A percentile compares a stretch with the other conserved stretches of the same genome.
phyloP scores from a whole-genome alignment of 2,329 filamentous ascomycete species.

The Mariannaea elegans region DNA sequence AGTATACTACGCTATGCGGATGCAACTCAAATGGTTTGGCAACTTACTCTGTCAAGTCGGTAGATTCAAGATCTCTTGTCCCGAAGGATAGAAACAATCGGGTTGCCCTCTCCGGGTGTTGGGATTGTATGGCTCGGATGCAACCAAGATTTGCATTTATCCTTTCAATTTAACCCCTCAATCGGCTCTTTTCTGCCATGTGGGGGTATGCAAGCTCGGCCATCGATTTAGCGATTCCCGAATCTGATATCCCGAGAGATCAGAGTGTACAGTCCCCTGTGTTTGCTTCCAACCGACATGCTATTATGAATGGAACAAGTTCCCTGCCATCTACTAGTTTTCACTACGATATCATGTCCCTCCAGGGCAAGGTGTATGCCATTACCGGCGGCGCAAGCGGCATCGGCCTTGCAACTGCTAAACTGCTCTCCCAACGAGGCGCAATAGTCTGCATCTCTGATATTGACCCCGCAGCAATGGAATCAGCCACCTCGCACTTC shows the following conservation, averaged over 20 bases:
- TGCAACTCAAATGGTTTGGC: too few species aligned
- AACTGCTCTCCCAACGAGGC: slow-evolving; percentile 47
- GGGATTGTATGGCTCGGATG: background rate
- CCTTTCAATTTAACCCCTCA: slow-evolving; percentile 12
- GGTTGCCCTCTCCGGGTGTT: background rate
- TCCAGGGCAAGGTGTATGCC: slow-evolving; percentile 49
- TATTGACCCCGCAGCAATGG: slow-evolving; percentile 42
- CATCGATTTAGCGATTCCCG: slow-evolving; percentile 12
- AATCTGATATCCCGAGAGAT: background rate
- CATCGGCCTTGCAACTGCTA: slow-evolving; percentile 54
- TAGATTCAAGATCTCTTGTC: too few species aligned
- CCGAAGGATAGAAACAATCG: too few species aligned
- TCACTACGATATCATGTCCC: slow-evolving; percentile 36
- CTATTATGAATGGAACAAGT: too few species aligned
- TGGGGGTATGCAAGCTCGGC: slow-evolving; percentile 18
- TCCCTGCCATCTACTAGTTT: background rate
- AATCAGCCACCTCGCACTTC: slow-evolving; percentile 45
- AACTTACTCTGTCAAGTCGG: too few species aligned
- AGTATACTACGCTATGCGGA: too few species aligned
- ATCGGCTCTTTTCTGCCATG: slow-evolving; percentile 23
- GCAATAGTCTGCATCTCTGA: slow-evolving; percentile 53
- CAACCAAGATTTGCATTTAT: slow-evolving; percentile 6
- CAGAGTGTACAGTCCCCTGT: background rate
- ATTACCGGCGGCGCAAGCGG: slow-evolving; percentile 55
- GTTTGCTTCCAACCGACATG: background rate